Evolutionary conservation across 2,329 filamentous ascomycete genomes (phyloP).

Genomic region (Penicillium sclerotigenum): DNA sequence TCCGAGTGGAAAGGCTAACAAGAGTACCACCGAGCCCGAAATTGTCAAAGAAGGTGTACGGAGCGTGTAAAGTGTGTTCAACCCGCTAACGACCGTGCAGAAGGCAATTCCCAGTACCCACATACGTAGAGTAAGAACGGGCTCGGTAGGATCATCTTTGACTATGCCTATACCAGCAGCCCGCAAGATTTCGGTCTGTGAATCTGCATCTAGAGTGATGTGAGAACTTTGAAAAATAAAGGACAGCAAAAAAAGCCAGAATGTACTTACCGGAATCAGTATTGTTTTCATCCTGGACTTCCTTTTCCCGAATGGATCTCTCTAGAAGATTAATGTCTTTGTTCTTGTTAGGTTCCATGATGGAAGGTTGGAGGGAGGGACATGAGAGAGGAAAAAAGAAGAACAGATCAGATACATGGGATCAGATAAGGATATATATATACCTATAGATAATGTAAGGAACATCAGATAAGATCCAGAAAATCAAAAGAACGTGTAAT

Average conservation of each 20-base stretch:
- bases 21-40: constrained; percentile 33
- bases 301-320: not conserved
- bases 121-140: constrained; percentile 32
- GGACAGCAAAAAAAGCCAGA: not conserved
- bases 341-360: not conserved
- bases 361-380: not conserved
- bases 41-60: constrained; percentile 29
- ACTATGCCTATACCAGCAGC: constrained; percentile 49
- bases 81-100: constrained; percentile 42
- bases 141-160: constrained; percentile 41
- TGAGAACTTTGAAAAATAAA: not conserved
- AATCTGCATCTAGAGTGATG: constrained; percentile 5
- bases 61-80: constrained; percentile 49
- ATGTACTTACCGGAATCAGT: not conserved
- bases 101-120: constrained; percentile 46
- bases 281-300: not conserved
- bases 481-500: not conserved
- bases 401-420: not conserved
- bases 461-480: constrained; percentile 24
- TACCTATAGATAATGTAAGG: too few species aligned
- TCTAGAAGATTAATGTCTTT: not conserved
- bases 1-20: constrained; percentile 35
- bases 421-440: constrained; percentile 29
- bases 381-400: not conserved
- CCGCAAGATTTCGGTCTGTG: constrained; percentile 17